Conservation (phyloP, 768 basidiomycete species). For the Amanita fuliginea region DNA sequence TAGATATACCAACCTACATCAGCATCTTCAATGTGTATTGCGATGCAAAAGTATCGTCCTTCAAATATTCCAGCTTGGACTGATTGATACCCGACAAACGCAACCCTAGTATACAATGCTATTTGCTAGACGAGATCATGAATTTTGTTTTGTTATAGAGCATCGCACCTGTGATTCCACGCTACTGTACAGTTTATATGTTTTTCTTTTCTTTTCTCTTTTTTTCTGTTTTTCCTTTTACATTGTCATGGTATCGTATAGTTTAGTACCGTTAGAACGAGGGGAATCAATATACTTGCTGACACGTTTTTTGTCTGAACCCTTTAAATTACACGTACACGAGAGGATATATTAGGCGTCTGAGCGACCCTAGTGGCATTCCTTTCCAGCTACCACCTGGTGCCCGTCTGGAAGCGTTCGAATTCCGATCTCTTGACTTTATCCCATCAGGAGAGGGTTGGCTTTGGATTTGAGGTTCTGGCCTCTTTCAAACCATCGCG, state of each 20-base stretch:
- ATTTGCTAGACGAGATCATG: constrained; percentile 16
- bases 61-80: constrained; percentile 21
- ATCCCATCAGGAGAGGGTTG: too few relatives aligned
- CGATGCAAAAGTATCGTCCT: constrained; percentile 12
- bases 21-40: constrained; percentile 15
- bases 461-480: too few relatives aligned
- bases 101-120: constrained; percentile 5
- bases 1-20: not conserved
- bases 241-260: not conserved
- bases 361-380: constrained; percentile 1
- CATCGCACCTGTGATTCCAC: constrained; percentile 35
- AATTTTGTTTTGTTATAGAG: constrained; percentile 25
- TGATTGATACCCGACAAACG: constrained; percentile 15
- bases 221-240: not conserved
- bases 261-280: not conserved
- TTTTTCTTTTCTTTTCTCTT: not conserved
- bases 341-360: not conserved
- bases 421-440: not conserved
- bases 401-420: not conserved
- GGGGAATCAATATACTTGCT: not conserved
- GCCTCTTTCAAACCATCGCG: too few relatives aligned
- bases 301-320: not conserved
- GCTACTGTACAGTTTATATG: constrained; percentile 6
- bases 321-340: not conserved
- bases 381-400: not conserved